A percentile compares a stretch with the other conserved stretches of the same genome.
These are phyloP conservation scores for Blastomyces parvus DNA, from an alignment of 2,329 filamentous ascomycete species.

Conservation along the genomic window DNA sequence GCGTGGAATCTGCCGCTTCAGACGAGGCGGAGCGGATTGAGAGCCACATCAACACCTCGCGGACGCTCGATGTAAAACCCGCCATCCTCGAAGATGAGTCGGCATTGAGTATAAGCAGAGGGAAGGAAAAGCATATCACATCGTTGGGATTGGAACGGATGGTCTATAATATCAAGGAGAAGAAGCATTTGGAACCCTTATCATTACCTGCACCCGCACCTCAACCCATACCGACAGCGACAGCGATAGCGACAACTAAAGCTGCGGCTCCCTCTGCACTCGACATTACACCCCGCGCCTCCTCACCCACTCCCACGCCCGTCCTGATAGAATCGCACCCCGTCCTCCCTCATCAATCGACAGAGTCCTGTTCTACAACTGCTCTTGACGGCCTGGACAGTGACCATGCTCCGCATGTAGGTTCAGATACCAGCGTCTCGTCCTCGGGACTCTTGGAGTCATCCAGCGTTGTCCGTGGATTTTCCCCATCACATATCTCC, in stretches of 20 bases:
- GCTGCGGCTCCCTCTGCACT: constrained; percentile 31
- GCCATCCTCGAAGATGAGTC: constrained; percentile 44
- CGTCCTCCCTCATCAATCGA: constrained; percentile 35
- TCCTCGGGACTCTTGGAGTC: constrained; percentile 46
- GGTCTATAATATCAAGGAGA: constrained; percentile 83
- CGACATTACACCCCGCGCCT: constrained; percentile 37
- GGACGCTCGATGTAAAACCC: constrained; percentile 57
- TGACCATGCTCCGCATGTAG: constrained; percentile 35
- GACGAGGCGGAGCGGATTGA: constrained; percentile 50
- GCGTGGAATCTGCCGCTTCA: constrained; percentile 60
- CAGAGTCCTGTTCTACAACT: constrained; percentile 54
- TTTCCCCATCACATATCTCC: constrained; percentile 65
- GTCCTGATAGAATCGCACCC: constrained; percentile 26
- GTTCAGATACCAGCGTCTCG: constrained; percentile 54
- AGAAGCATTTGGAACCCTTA: constrained; percentile 52
- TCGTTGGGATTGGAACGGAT: constrained; percentile 88
- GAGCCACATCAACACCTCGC: constrained; percentile 48
- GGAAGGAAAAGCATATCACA: constrained; percentile 80
- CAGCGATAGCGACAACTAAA: constrained; percentile 17
- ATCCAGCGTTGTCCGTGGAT: constrained; percentile 72
- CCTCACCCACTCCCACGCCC: constrained; percentile 33
- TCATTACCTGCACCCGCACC: constrained; percentile 36
- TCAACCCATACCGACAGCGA: background rate
- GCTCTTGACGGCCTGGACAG: constrained; percentile 37
- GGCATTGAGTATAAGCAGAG: constrained; percentile 57